Evolutionary conservation across 78 protist genomes (phyloP).

Genomic region (Isochrysis galbana): DNA sequence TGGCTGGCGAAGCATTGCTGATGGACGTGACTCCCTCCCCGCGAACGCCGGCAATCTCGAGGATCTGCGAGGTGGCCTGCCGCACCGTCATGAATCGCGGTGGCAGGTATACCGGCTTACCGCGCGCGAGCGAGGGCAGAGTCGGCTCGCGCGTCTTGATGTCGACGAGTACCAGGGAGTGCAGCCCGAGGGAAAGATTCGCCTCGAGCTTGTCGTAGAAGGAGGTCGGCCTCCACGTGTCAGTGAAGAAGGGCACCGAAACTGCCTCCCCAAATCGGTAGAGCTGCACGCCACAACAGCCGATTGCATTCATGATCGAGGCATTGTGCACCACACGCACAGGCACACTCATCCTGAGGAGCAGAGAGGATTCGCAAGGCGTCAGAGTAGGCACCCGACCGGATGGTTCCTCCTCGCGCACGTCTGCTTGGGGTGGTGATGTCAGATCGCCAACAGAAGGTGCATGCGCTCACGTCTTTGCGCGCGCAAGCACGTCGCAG

Average conservation of each 20-base stretch:
- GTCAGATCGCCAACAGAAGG: too few relatives aligned
- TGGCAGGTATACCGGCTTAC: conserved; percentile 91
- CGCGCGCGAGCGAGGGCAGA: conserved; percentile 45
- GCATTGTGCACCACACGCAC: conserved; percentile 94
- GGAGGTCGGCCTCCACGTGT: conserved; percentile 86
- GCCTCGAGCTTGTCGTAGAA: conserved; percentile 85
- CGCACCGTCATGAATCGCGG: conserved; percentile 97
- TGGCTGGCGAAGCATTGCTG: too few relatives aligned
- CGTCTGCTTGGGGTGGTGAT: too few relatives aligned
- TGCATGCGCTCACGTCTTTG: conserved; percentile 65
- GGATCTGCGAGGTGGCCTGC: conserved; percentile 75
- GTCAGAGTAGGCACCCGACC: too few relatives aligned
- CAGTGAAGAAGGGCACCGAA: conserved; percentile 84
- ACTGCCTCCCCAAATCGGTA: conserved; percentile 93
- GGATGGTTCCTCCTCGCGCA: too few relatives aligned
- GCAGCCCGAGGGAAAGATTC: conserved; percentile 87
- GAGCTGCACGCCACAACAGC: conserved; percentile 95
- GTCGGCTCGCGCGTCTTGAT: conserved; percentile 96
- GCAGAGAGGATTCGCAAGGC: too few relatives aligned
- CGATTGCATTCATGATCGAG: conserved; percentile 98
- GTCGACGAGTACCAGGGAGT: conserved; percentile 95
- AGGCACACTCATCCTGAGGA: conserved; percentile 4
- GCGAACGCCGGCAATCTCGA: conserved; percentile 74
- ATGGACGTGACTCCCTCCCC: neutral
- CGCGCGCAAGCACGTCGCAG: conserved; percentile 88